Percentiles rank a stretch among this genome's conserved stretches.
Conservation (phyloP, 495 filamentous ascomycete genomes). For the Immersiella caudata region DNA sequence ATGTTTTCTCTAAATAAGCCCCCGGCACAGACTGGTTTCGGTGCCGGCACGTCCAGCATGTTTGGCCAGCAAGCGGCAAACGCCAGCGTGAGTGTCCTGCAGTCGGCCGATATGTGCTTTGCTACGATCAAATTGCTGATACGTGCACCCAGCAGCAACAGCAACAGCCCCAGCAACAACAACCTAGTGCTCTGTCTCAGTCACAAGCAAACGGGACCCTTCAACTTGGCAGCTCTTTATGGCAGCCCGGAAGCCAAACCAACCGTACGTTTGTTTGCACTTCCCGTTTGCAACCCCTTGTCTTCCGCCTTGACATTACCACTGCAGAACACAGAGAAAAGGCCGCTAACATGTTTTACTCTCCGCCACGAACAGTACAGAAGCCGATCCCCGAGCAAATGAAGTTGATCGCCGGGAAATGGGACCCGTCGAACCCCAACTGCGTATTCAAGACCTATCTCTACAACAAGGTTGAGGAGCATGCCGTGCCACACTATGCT, state of each 20-base stretch:
- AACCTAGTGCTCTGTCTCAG: conserved; percentile 34
- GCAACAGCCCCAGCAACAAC: conserved; percentile 39
- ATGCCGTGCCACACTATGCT: conserved; percentile 77
- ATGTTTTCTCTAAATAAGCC: conserved; percentile 32
- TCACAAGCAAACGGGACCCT: conserved; percentile 36
- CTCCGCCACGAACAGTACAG: conserved; percentile 54
- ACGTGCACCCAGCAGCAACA: conserved; percentile 35
- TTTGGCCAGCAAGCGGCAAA: conserved; percentile 34
- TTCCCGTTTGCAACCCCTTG: not conserved
- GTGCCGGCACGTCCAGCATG: conserved; percentile 26
- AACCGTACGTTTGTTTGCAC: conserved; percentile 39
- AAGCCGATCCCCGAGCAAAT: conserved; percentile 88
- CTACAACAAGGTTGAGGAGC: conserved; percentile 86
- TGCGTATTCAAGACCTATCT: conserved; percentile 89
- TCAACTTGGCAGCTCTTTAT: conserved; percentile 47
- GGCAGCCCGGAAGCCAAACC: conserved; percentile 51
- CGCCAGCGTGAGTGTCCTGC: conserved; percentile 25
- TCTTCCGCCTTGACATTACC: not conserved
- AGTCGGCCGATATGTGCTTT: not conserved
- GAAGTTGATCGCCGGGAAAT: conserved; percentile 74
- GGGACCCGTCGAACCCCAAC: conserved; percentile 69
- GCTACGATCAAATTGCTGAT: conserved; percentile 11
- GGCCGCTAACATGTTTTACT: conserved; percentile 22
- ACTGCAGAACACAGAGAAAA: not conserved
- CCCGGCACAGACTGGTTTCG: conserved; percentile 32